Evolutionary conservation across 148 eudicot genomes (phyloP).

Genomic region (Rhododendron simsii): DNA sequence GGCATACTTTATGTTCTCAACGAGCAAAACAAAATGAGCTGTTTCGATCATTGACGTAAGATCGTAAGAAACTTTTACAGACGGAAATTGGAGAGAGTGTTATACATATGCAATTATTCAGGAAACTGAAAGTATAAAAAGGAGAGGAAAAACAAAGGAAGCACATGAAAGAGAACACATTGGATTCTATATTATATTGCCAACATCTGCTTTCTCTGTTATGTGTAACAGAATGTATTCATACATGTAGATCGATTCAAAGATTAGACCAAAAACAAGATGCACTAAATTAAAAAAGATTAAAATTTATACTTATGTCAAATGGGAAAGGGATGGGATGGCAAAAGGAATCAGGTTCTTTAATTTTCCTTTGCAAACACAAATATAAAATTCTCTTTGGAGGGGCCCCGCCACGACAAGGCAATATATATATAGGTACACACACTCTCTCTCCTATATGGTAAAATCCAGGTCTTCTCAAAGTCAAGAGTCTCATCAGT

Average conservation of each 20-base stretch:
- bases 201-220: background rate
- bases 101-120: background rate
- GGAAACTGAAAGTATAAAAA: background rate
- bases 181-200: background rate
- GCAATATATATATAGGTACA: background rate
- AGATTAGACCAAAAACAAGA: background rate
- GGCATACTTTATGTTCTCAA: too few relatives aligned
- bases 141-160: background rate
- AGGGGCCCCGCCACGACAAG: background rate
- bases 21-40: too few relatives aligned
- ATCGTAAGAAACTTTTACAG: too few relatives aligned
- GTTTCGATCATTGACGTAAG: too few relatives aligned
- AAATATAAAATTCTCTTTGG: background rate
- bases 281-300: background rate
- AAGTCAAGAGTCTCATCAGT: background rate
- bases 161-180: background rate
- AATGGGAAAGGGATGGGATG: background rate
- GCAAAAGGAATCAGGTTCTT: conserved; percentile 19
- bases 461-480: background rate
- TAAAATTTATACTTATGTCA: background rate
- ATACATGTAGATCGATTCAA: background rate
- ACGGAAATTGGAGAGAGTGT: too few relatives aligned
- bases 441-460: background rate
- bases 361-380: background rate
- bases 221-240: background rate